Base-by-base conservation (phyloP, 805 yeast genomes). In the Geotrichum ghanense region DNA sequence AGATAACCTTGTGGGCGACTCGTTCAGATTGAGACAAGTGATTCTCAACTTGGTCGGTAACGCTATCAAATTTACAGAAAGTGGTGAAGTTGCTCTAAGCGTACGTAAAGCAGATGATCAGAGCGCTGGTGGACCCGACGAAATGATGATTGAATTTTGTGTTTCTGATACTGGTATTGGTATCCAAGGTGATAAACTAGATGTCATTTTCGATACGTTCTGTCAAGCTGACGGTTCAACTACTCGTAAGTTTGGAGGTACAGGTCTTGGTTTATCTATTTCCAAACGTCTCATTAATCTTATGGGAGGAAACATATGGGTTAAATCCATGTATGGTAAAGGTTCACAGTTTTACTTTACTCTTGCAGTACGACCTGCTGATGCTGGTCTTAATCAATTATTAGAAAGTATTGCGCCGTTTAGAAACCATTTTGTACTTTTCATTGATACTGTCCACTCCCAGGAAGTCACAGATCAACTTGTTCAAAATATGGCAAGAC, bases 221-320 rank as follows among this genome's bases (percentile, higher is more conserved):
- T 83, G 95, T 54, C 95, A 86, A 63, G 95, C 95, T 6, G 95
- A 86, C 66, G 95, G 95, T 39, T 84, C 95, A 3, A 86, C 95
- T 1, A 86, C 95, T 1, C 75, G 95, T 61, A 85, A 85, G 63
- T 87, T 86, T 61, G 95, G 95, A 56, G 95, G 95, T 58, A 87
- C 95, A 2, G 95, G 95, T 52, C 71, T 86, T 42, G 95, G 95
- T 16, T 71, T 86, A 47, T 83, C 94, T 2, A 86, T 86, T 62
- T 87, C 95, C 7, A 85, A 84, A 62, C 87, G 85, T 56, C 72
- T 86, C 55, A 86, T 87, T 58, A 89, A 84, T 57, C 72, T 86
- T 53, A 86, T 87, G 95, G 95, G 95, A 40, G 95, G 95, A 60
- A 90, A 83, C 52, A 85, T 86, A 51, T 85, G 95, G 95, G 95